A percentile compares a stretch with the other conserved stretches of the same genome.
These are phyloP conservation scores for Colletotrichum sp. DNA, from an alignment of 2,329 filamentous ascomycete species.

Conservation along the genomic window DNA sequence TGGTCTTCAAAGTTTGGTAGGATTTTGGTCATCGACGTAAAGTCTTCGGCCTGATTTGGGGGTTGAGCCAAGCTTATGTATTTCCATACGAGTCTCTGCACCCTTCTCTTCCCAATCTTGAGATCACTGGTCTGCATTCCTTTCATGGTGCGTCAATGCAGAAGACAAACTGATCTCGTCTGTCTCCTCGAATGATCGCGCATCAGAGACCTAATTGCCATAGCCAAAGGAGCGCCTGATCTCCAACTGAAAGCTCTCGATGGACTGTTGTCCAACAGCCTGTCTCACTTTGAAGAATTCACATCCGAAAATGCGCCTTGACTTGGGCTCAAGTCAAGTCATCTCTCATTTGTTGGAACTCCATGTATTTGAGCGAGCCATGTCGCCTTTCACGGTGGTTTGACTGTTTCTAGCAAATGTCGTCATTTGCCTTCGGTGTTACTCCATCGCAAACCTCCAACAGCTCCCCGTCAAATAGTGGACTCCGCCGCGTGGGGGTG, in stretches of 20 bases:
- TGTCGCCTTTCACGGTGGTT: neutral
- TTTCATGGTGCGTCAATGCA: rapidly evolving
- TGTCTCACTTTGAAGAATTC: neutral
- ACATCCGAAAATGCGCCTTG: neutral
- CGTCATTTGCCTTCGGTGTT: constrained; percentile 17
- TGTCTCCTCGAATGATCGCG: neutral
- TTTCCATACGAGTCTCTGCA: neutral
- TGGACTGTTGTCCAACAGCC: neutral
- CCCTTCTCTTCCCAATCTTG: neutral
- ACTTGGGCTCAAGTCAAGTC: neutral
- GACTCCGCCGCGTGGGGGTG: neutral
- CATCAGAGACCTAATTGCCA: neutral
- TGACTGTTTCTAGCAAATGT: neutral
- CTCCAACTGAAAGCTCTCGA: neutral
- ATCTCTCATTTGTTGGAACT: neutral
- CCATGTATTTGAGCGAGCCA: neutral
- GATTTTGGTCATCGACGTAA: neutral
- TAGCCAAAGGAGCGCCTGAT: neutral
- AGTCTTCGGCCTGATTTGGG: neutral
- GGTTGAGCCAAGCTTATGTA: neutral
- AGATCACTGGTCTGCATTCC: neutral
- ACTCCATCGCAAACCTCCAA: constrained; percentile 3
- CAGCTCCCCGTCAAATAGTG: neutral
- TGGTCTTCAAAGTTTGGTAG: neutral
- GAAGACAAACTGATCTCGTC: neutral